Percentiles rank a stretch among this genome's conserved stretches.
These are phyloP conservation scores for Agaricus sinodeliciosus DNA, from an alignment of 768 basidiomycete genomes.

Conservation along the genomic window DNA sequence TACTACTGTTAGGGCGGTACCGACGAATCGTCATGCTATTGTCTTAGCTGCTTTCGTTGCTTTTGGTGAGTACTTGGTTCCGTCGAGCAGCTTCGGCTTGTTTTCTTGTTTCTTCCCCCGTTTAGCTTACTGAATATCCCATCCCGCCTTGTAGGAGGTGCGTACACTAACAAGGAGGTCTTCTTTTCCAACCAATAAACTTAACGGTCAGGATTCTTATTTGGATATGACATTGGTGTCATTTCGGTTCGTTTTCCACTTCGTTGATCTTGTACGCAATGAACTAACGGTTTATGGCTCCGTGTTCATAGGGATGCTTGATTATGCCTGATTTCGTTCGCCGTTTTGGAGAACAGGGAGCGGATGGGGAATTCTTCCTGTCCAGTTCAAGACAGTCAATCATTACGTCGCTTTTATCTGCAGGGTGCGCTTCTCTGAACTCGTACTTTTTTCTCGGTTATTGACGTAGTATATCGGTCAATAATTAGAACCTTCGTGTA, in stretches of 20 bases:
- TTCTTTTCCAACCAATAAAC: neutral
- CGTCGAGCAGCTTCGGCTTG: neutral
- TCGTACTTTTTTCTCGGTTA: neutral
- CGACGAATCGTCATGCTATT: conserved; percentile 59
- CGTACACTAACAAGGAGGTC: neutral
- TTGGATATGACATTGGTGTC: conserved; percentile 74
- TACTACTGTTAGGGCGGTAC: conserved; percentile 22
- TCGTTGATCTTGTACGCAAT: neutral
- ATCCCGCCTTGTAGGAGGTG: conserved; percentile 19
- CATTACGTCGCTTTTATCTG: conserved; percentile 73
- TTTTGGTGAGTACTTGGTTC: conserved; percentile 44
- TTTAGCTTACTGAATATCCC: neutral
- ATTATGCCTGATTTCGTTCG: conserved; percentile 74
- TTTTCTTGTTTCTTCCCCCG: neutral
- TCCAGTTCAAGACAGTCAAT: conserved; percentile 64
- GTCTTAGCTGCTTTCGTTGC: conserved; percentile 65
- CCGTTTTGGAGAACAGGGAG: conserved; percentile 53
- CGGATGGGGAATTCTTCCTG: conserved; percentile 42
- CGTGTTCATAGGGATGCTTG: conserved; percentile 52
- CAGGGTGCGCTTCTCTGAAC: conserved; percentile 40
- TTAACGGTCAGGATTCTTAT: conserved; percentile 46
- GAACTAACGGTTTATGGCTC: neutral
- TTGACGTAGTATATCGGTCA: neutral
- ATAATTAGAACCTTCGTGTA: conserved; percentile 45
- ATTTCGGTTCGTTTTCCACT: conserved; percentile 45